Conservation (phyloP, 1,139 yeast species). For the Blastobotrys petasosporus region DNA sequence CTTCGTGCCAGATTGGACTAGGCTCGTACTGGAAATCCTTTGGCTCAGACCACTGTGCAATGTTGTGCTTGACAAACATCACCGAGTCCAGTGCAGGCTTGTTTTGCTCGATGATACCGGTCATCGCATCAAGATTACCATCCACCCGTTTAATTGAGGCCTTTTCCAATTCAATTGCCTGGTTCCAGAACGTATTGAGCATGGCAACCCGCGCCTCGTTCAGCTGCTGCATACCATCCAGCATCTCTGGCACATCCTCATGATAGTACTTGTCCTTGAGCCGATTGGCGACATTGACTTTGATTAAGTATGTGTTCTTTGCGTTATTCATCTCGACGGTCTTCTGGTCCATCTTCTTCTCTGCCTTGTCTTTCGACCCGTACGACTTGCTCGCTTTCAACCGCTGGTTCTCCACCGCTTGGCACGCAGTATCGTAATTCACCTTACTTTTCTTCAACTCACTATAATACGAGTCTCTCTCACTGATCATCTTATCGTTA, state of each 20-base stretch:
- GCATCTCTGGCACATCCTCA: conserved; percentile 87
- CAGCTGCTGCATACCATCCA: conserved; percentile 80
- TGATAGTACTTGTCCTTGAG: conserved; percentile 87
- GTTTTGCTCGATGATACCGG: conserved; percentile 61
- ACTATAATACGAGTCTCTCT: conserved; percentile 56
- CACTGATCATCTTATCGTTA: conserved; percentile 51
- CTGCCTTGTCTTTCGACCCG: conserved; percentile 50
- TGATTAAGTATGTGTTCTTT: conserved; percentile 76
- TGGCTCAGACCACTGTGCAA: conserved; percentile 76
- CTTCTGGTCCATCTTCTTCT: conserved; percentile 53
- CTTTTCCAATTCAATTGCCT: conserved; percentile 61
- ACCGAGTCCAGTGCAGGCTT: conserved; percentile 71
- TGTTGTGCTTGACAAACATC: conserved; percentile 90
- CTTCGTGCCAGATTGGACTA: conserved; percentile 95
- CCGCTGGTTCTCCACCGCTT: conserved; percentile 73
- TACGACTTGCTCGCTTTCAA: conserved; percentile 52
- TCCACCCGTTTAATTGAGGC: conserved; percentile 49
- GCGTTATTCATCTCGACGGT: conserved; percentile 78
- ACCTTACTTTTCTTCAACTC: conserved; percentile 67
- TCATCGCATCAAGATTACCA: conserved; percentile 49
- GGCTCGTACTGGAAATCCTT: conserved; percentile 79
- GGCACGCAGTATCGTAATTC: conserved; percentile 73
- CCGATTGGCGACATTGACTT: conserved; percentile 79
- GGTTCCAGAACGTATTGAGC: conserved; percentile 62
- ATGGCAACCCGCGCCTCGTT: conserved; percentile 74